A percentile compares a stretch with the other conserved stretches of the same genome.
These are phyloP conservation scores for Abrus pulchellus DNA, from an alignment of 306 rosid genomes.

Conservation along the genomic window DNA sequence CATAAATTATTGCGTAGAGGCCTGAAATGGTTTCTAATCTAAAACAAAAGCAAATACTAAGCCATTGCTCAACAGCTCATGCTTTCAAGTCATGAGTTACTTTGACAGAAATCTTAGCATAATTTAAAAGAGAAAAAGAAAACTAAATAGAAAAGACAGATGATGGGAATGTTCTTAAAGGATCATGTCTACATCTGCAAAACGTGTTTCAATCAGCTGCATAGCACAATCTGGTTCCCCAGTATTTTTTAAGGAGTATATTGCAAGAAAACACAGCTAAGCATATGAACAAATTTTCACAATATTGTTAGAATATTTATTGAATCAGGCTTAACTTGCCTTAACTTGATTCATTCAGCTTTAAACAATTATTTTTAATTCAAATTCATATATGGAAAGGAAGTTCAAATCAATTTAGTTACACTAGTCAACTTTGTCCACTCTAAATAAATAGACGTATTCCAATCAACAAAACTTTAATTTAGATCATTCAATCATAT, in stretches of 20 bases:
- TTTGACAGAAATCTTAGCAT: background rate
- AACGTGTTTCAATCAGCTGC: slow-evolving; percentile 50
- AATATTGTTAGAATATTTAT: background rate
- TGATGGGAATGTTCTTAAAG: slow-evolving; percentile 53
- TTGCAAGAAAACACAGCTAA: background rate
- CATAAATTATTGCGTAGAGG: too few species aligned
- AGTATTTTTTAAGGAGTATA: background rate
- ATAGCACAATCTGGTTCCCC: slow-evolving; percentile 51
- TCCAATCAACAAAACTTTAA: too few species aligned
- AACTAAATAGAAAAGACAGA: slow-evolving; percentile 40
- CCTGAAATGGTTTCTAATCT: too few species aligned
- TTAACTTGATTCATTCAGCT: too few species aligned
- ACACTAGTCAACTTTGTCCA: too few species aligned
- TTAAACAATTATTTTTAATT: too few species aligned
- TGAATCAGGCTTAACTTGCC: too few species aligned
- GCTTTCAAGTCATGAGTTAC: background rate
- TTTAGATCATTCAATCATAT: too few species aligned
- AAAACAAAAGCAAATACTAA: background rate
- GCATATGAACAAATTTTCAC: background rate
- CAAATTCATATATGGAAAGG: too few species aligned
- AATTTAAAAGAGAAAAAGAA: background rate
- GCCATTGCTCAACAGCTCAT: slow-evolving; percentile 12
- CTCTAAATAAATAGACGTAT: too few species aligned
- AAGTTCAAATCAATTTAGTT: too few species aligned
- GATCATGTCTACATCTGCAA: slow-evolving; percentile 54